Base-by-base conservation (phyloP, 495 filamentous ascomycete species). In the Letharia columbiana region DNA sequence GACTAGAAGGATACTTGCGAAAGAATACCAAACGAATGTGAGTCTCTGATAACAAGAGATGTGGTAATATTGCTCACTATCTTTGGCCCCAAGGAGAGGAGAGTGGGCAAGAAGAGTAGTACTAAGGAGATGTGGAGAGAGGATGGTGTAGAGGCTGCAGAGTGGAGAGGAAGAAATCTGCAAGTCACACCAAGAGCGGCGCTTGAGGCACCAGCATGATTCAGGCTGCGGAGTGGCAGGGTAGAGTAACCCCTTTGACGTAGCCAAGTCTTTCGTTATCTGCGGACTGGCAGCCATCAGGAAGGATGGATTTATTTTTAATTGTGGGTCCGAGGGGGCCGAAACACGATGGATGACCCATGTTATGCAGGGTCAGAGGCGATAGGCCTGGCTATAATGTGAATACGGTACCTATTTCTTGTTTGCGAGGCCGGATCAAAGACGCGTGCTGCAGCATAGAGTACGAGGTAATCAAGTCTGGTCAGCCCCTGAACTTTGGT, bases 111-210 rank as follows among this genome's bases (percentile, higher is more conserved):
- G 54, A 37, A 57, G 33, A 10, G 28, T 37, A 37, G 15, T 35
- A 33, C 31, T 20, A 20, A 37, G 33, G 33, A 37, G 15, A 35
- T 18, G 31, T 2, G 33, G 15, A 57, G 33, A 57, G 54, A 57
- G 33, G 33, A 37, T 37, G 54, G 28, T 35, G 31, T 18, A 56
- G 31, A 56, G 1, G 31, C n/a, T 15, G 17, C 3, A 57, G 54
- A 57, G 31, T 57, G 54, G 54, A 20, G 33, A 57, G 54, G 54
- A 57, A 57, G 54, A 37, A 57, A 57, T 57, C 54, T 57, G 54
- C 54, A 37, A 57, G 54, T 57, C 54, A 57, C 3, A 2, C 17
- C 3, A 0, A 4, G 6, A 6, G 6, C 1, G 54, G 33, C 33
- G 54, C 33, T 37, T 57, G 54, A 57, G 54, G 9, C 54, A 37